Evolutionary conservation across 441 rosid species (phyloP).

Genomic region (Erodium trifolium): DNA sequence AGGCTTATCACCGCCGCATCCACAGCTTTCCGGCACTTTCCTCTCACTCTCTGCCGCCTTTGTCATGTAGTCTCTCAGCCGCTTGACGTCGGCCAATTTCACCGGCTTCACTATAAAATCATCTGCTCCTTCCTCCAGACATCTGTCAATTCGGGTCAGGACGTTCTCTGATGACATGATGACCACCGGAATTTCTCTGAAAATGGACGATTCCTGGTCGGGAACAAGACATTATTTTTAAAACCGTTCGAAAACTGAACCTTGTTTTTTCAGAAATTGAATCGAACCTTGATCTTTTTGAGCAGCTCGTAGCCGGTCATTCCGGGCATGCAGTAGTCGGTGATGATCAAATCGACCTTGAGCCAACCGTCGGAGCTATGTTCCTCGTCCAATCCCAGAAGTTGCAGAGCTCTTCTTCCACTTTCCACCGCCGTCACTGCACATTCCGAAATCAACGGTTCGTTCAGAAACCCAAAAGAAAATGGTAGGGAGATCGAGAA

Average conservation of each 20-base stretch:
- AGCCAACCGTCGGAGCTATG: conserved; percentile 31
- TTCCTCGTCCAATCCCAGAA: conserved; percentile 62
- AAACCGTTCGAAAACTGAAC: conserved; percentile 20
- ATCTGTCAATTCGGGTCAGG: conserved; percentile 69
- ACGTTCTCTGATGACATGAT: conserved; percentile 89
- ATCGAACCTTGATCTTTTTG: conserved; percentile 19
- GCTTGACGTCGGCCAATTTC: conserved; percentile 74
- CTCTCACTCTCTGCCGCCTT: conserved; percentile 31
- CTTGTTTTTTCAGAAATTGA: conserved; percentile 43
- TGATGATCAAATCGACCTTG: conserved; percentile 81
- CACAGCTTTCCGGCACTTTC: conserved; percentile 33
- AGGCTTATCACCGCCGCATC: conserved; percentile 17
- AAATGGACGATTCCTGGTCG: conserved; percentile 61
- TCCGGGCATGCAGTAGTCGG: conserved; percentile 95
- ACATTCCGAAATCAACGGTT: conserved; percentile 1
- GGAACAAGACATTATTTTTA: background rate
- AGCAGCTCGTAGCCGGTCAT: conserved; percentile 93
- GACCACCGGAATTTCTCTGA: conserved; percentile 76
- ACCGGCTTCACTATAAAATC: conserved; percentile 87
- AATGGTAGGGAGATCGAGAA: background rate
- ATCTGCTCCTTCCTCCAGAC: conserved; percentile 98
- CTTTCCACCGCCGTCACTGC: conserved; percentile 88
- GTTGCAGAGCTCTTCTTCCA: conserved; percentile 72
- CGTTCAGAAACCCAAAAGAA: too few species aligned
- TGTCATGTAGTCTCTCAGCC: conserved; percentile 27